Percentiles rank a stretch among this genome's conserved stretches.
phyloP scores from a whole-genome alignment of 805 yeast genomes.

The Soucietia sequanensis region DNA sequence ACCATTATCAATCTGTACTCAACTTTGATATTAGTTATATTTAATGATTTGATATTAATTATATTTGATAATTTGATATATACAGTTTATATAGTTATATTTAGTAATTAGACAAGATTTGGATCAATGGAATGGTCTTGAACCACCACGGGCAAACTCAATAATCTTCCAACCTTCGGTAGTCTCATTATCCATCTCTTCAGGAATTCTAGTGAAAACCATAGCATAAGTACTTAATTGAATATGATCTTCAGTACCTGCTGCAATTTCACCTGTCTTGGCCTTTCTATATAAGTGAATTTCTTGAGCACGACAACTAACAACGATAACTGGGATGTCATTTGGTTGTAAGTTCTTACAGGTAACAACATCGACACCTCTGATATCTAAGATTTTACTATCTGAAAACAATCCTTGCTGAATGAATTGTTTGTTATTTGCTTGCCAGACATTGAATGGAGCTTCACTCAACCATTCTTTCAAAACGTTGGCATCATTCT shows the following conservation, averaged over 20 bases:
- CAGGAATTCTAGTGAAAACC: slow-evolving; percentile 92
- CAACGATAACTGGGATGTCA: slow-evolving; percentile 88
- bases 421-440: slow-evolving; percentile 86
- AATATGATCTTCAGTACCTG: slow-evolving; percentile 93
- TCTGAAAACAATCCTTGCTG: slow-evolving; percentile 92
- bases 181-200: slow-evolving; percentile 81
- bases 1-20: neutral
- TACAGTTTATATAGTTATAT: too few relatives aligned
- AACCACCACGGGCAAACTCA: slow-evolving; percentile 92
- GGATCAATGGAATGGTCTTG: slow-evolving; percentile 65
- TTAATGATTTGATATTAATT: too few relatives aligned
- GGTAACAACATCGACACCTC: slow-evolving; percentile 90
- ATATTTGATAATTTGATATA: too few relatives aligned
- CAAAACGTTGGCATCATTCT: slow-evolving; percentile 80
- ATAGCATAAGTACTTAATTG: slow-evolving; percentile 92
- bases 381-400: slow-evolving; percentile 85
- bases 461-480: slow-evolving; percentile 96
- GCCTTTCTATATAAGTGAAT: slow-evolving; percentile 83
- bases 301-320: slow-evolving; percentile 96
- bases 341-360: slow-evolving; percentile 88
- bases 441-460: slow-evolving; percentile 91
- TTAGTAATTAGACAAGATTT: too few relatives aligned
- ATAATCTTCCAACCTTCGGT: slow-evolving; percentile 97
- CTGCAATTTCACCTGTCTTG: slow-evolving; percentile 91
- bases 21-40: neutral